Evolutionary conservation across 208 protist species (phyloP), one percentile per base, ranked within the genome.

Genomic region (Leishmania guyanensis): DNA sequence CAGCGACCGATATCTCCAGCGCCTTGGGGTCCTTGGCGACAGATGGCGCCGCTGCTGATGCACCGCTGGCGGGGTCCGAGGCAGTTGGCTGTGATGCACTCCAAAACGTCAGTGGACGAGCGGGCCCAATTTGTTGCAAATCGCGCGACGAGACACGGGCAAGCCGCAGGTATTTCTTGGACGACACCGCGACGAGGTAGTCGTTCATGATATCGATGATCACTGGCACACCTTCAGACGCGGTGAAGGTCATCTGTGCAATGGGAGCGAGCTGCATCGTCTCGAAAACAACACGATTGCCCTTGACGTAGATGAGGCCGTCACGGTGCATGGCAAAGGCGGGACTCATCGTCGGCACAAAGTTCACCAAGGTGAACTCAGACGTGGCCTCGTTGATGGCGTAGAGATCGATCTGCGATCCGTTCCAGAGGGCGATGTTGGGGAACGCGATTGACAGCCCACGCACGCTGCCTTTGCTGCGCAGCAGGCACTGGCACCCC

Each of bases 141-240:
- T 98, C 95, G 58, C 90, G 89, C 50, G 90, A 70, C 22, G 83
- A 89, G 51, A 98, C 87, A 5, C 89, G 86, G 4, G 90, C 96
- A 20, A 98, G 83, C 0, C 91, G 89, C 75, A 99, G 85, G n/a
- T 92, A 88, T 77, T 95, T 94, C 79, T 91, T 92, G 50, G 87
- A 92, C 8, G 95, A 96, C 50, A 97, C 88, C 29, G 88, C 90
- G 17, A 95, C 93, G 17, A 99, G 84, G 82, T 93, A 97, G 82
- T 98, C 95, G 78, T 92, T 89, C 91, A 96, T 97, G 58, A 98
- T 89, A 86, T 97, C 92, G 39, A 98, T 86, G 29, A 94, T 81
- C 33, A 88, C 90, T n/a, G 95, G 94, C 20, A 84, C 79, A 26
- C 97, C 95, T 81, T 98, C 95, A 5, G 86, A 65, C 79, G 96